A percentile compares a stretch with the other conserved stretches of the same genome.
Conservation (phyloP, 768 basidiomycete genomes). For the Panellus pusillus region DNA sequence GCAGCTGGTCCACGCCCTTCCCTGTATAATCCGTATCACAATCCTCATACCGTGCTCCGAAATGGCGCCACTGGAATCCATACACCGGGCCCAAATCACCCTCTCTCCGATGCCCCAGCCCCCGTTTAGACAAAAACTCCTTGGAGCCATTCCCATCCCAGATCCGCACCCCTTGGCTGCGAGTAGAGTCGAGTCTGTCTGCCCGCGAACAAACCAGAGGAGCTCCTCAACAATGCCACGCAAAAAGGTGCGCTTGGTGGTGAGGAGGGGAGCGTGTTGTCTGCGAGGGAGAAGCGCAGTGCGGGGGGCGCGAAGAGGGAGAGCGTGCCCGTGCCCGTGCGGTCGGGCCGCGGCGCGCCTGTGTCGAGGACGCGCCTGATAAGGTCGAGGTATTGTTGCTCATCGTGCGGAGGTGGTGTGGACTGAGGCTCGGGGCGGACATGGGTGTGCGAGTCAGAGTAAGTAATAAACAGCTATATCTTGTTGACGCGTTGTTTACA, state of each 20-base stretch:
- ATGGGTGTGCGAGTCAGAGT: too few species aligned
- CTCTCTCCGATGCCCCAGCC: conserved; percentile 79
- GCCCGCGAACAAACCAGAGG: conserved; percentile 89
- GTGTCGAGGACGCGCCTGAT: conserved; percentile 72
- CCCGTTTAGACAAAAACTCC: conserved; percentile 81
- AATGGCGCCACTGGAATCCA: conserved; percentile 96
- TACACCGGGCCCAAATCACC: conserved; percentile 97
- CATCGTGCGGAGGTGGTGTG: conserved; percentile 59
- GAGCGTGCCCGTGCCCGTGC: conserved; percentile 93
- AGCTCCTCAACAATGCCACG: conserved; percentile 93
- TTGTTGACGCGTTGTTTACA: background rate
- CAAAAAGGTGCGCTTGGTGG: conserved; percentile 92
- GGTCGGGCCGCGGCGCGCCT: conserved; percentile 81
- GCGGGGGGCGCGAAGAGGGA: conserved; percentile 90
- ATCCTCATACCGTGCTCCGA: conserved; percentile 80
- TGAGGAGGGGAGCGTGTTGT: conserved; percentile 84
- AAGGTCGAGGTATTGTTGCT: conserved; percentile 86
- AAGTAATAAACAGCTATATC: background rate
- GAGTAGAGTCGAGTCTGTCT: conserved; percentile 77
- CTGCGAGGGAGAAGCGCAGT: conserved; percentile 83
- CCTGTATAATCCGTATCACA: conserved; percentile 77
- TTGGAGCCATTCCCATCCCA: conserved; percentile 97
- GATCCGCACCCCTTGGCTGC: conserved; percentile 83
- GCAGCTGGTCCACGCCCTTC: conserved; percentile 89
- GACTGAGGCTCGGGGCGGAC: background rate